Evolutionary conservation across 352 stramenopile genomes (phyloP), one percentile per base, ranked within the genome.

Genomic region (Globisporangium cylindrosporum): DNA sequence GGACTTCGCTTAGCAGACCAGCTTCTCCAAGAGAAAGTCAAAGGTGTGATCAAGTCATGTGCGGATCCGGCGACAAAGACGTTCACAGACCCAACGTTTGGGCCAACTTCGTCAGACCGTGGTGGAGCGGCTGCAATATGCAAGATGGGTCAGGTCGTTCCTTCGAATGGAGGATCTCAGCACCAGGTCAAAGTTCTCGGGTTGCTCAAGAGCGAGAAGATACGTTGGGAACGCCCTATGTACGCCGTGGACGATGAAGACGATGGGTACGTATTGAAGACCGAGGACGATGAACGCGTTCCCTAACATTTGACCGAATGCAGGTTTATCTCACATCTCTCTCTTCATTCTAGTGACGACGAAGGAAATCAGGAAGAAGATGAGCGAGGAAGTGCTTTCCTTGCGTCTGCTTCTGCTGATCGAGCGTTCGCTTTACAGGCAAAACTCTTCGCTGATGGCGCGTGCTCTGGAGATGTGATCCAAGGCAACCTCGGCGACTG

Each of bases 401-500:
- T 70, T 57, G 32, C 60, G 14, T 71, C 70, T 12, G 12, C 57
- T 8, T 69, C 72, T 32, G 41, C 56, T 36, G 78, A 82, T 4
- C 73, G 69, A 1, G 72, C 88, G 0, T 95, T 93, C 46, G 84
- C 88, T 22, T 68, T 76, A 1, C 66, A 89, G 43, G 90, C 90
- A 2, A 75, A 68, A 25, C 73, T 98, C 2, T 98, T 96, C 73
- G 75, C 76, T 2, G 86, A 94, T 38, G 89, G 85, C 0, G 80
- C 80, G 15, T 86, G 79, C 36, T 95, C 88, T 3, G 83, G 85
- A 29, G 91, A 97, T 62, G 91, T 97, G 6, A 91, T 95, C 24
- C 91, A 98, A 68, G 93, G 93, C 15, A 90, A 90, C 48, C 73
- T 98, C 4, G 93, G 91, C 2, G 91, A 98, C 63, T 98, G 93